A percentile compares a stretch with the other conserved stretches of the same genome.
These are phyloP conservation scores for Aspergillus affinis DNA, from an alignment of 495 filamentous ascomycete genomes.

Conservation along the genomic window DNA sequence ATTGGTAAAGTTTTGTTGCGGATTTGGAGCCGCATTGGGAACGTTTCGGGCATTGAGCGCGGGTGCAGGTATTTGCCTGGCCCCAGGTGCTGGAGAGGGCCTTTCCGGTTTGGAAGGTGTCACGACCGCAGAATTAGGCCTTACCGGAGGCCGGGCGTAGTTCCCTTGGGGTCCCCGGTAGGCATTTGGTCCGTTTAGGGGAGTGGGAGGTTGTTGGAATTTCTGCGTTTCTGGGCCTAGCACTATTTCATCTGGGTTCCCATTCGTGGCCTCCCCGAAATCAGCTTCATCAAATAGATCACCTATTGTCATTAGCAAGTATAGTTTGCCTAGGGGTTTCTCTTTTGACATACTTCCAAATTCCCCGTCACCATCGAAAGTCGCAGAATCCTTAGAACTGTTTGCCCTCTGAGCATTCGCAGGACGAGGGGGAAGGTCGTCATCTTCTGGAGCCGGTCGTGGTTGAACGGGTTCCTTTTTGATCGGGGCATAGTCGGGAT, in stretches of 20 bases:
- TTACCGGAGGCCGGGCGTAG: conserved; percentile 15
- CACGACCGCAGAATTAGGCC: conserved; percentile 28
- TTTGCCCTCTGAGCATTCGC: conserved; percentile 20
- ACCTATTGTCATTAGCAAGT: conserved; percentile 36
- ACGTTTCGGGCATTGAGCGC: conserved; percentile 26
- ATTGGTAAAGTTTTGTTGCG: conserved; percentile 25
- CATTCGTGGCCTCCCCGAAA: conserved; percentile 58
- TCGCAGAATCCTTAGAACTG: conserved; percentile 16
- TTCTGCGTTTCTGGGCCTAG: conserved; percentile 33
- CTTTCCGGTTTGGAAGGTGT: conserved; percentile 48
- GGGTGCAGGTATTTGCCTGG: conserved; percentile 25
- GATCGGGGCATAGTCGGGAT: conserved; percentile 65
- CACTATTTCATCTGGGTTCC: conserved; percentile 63
- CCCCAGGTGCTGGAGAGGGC: conserved; percentile 24
- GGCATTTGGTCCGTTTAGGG: conserved; percentile 25
- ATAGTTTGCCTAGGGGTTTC: background rate
- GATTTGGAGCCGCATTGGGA: conserved; percentile 18
- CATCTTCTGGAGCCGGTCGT: conserved; percentile 36
- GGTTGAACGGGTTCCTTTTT: conserved; percentile 56
- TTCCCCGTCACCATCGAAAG: conserved; percentile 50
- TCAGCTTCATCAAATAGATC: conserved; percentile 74
- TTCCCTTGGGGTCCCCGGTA: conserved; percentile 27
- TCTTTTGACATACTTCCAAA: conserved; percentile 59
- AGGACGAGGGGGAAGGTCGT: conserved; percentile 40
- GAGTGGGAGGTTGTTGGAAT: conserved; percentile 30